Conservation (phyloP, 495 filamentous ascomycete species). For the Aspergillus steynii region DNA sequence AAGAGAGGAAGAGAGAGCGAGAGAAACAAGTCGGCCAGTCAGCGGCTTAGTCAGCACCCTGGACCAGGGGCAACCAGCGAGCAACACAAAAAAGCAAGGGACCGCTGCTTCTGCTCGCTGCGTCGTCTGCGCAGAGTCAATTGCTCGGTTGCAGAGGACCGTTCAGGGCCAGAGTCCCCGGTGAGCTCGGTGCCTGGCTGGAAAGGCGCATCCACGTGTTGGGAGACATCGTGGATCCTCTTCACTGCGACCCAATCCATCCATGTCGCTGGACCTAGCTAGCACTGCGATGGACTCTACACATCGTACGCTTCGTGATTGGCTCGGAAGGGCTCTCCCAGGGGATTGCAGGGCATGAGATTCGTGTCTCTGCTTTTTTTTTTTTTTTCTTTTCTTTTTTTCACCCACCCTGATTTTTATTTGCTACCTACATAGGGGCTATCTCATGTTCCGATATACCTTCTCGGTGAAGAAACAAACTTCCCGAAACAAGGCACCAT, state of each 20-base stretch:
- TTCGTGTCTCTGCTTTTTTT: neutral
- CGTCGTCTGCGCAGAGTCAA: neutral
- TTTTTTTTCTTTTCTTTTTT: neutral
- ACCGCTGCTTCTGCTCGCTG: neutral
- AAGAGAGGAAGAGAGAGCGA: slow-evolving; percentile 16
- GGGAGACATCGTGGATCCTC: neutral
- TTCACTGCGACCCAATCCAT: neutral
- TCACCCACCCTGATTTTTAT: neutral
- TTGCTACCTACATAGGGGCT: neutral
- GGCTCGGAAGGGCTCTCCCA: neutral
- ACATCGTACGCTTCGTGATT: neutral
- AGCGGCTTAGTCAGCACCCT: slow-evolving; percentile 14
- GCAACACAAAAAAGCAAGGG: neutral
- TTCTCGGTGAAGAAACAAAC: neutral
- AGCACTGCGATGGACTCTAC: neutral
- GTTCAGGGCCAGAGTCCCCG: neutral
- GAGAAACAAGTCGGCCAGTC: slow-evolving; percentile 13
- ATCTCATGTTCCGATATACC: too few species aligned
- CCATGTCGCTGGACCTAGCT: neutral
- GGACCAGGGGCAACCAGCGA: neutral
- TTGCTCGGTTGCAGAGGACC: neutral
- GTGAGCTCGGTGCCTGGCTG: neutral
- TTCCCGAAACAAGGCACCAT: neutral
- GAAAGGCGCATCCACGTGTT: neutral
- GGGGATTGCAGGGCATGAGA: neutral